These are phyloP conservation scores for Coemansia sp. DNA, from an alignment of 192 early-diverging fungal genomes.

Conservation along the genomic window DNA sequence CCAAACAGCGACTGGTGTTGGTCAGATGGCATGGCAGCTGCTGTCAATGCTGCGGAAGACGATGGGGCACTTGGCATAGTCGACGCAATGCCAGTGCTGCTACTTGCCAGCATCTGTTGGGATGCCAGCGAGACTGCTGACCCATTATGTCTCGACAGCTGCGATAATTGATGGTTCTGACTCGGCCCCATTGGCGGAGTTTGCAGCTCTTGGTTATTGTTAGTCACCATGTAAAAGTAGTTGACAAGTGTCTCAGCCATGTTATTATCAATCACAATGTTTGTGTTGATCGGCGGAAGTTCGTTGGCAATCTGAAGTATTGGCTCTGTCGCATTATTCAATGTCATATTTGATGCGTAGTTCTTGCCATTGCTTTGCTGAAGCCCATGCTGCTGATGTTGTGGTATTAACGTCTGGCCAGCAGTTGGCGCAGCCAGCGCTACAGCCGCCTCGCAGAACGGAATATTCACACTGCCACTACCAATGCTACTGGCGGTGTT, in stretches of 20 bases:
- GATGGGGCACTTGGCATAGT: conserved; percentile 7
- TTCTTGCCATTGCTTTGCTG: background rate
- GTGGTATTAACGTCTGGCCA: background rate
- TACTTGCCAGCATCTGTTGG: conserved; percentile 12
- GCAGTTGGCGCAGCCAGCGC: background rate
- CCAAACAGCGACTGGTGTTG: conserved; percentile 26
- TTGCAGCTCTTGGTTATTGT: conserved; percentile 23
- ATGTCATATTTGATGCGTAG: background rate
- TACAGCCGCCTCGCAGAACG: background rate
- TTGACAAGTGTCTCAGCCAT: conserved; percentile 56
- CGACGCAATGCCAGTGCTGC: conserved; percentile 2
- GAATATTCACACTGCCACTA: background rate
- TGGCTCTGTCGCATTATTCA: conserved; percentile 3
- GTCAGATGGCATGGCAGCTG: background rate
- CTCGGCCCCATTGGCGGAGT: conserved; percentile 4
- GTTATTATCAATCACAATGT: conserved; percentile 53
- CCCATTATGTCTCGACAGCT: conserved; percentile 9
- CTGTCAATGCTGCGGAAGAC: background rate
- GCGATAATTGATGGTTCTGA: conserved; percentile 5
- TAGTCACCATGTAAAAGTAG: conserved; percentile 54
- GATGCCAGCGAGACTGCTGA: conserved; percentile 20
- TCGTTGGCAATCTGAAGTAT: conserved; percentile 13
- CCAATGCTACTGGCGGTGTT: background rate
- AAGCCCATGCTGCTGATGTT: background rate
- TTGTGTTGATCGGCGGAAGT: conserved; percentile 38